phyloP scores from a whole-genome alignment of 371 early-diverging fungal genomes.

The Batkoa obscura region DNA sequence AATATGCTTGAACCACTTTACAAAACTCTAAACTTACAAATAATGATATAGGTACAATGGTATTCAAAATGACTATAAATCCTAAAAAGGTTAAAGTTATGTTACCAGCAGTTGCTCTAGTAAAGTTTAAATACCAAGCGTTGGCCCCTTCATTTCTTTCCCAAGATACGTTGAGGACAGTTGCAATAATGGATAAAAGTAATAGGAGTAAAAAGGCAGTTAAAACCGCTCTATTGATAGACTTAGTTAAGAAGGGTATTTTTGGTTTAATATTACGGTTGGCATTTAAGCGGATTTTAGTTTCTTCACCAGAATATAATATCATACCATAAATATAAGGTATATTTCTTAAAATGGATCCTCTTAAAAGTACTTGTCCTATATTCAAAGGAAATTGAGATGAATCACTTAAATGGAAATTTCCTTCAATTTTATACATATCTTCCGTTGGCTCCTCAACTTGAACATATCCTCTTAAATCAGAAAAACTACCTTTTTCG shows the following conservation, averaged over 20 bases:
- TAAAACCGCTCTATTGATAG: constrained; percentile 7
- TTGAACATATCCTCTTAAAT: constrained; percentile 51
- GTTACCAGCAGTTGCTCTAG: background rate
- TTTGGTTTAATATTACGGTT: constrained; percentile 47
- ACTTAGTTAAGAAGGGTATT: constrained; percentile 6
- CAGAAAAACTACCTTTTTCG: constrained; percentile 65
- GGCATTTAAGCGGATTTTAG: constrained; percentile 82
- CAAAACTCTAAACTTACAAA: constrained; percentile 91
- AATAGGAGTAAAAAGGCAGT: constrained; percentile 45
- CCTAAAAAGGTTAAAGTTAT: constrained; percentile 29
- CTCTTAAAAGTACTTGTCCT: constrained; percentile 80
- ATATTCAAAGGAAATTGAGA: constrained; percentile 51
- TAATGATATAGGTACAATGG: constrained; percentile 92
- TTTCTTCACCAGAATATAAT: constrained; percentile 76
- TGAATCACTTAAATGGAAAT: constrained; percentile 33
- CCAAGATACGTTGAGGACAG: constrained; percentile 13
- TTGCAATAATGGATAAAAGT: constrained; percentile 73
- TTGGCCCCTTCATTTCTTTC: constrained; percentile 40
- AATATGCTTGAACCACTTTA: constrained; percentile 51
- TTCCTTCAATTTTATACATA: constrained; percentile 80
- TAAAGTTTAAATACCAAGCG: constrained; percentile 6
- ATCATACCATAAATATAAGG: constrained; percentile 70
- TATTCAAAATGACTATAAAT: constrained; percentile 57
- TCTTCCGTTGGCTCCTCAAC: constrained; percentile 55
- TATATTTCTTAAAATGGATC: constrained; percentile 75